Conservation (phyloP, 2,329 filamentous ascomycete genomes). For the Sporothrix protearum region DNA sequence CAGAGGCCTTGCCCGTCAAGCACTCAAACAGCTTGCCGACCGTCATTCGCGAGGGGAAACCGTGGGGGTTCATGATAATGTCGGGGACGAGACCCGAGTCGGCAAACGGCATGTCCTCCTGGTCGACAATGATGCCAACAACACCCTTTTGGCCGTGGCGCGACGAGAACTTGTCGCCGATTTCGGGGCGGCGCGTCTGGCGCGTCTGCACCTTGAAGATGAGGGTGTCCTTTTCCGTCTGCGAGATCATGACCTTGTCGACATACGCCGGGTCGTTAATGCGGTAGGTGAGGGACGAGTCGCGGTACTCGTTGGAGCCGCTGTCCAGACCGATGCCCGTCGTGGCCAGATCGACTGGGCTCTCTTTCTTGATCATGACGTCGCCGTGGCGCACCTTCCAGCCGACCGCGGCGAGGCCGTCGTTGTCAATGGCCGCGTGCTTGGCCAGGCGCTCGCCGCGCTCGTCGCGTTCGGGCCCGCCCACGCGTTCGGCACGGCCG, state of each 20-base stretch:
- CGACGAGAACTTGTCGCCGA: conserved; percentile 98
- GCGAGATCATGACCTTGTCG: conserved; percentile 92
- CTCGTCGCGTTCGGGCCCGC: conserved; percentile 58
- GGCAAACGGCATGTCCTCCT: conserved; percentile 95
- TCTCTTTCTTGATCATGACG: conserved; percentile 86
- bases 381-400: conserved; percentile 74
- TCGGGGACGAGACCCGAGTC: conserved; percentile 89
- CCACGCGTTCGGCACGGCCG: conserved; percentile 64
- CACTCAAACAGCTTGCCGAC: conserved; percentile 97
- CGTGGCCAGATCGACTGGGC: conserved; percentile 72
- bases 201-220: conserved; percentile 92
- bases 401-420: conserved; percentile 85
- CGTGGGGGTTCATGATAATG: conserved; percentile 99
- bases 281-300: conserved; percentile 72
- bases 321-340: conserved; percentile 67
- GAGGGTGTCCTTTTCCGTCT: conserved; percentile 79
- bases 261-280: conserved; percentile 83
- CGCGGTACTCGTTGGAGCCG: conserved; percentile 60
- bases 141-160: conserved; percentile 98
- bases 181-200: conserved; percentile 91
- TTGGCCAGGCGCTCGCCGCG: conserved; percentile 62
- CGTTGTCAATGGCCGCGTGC: conserved; percentile 71
- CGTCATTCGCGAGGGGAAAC: conserved; percentile 99
- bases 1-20: conserved; percentile 87
- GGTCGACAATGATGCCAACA: conserved; percentile 91